Evolutionary conservation across 140 eudicot species (phyloP), one percentile per base, ranked within the genome.

Genomic region (Bidens hawaiensis): DNA sequence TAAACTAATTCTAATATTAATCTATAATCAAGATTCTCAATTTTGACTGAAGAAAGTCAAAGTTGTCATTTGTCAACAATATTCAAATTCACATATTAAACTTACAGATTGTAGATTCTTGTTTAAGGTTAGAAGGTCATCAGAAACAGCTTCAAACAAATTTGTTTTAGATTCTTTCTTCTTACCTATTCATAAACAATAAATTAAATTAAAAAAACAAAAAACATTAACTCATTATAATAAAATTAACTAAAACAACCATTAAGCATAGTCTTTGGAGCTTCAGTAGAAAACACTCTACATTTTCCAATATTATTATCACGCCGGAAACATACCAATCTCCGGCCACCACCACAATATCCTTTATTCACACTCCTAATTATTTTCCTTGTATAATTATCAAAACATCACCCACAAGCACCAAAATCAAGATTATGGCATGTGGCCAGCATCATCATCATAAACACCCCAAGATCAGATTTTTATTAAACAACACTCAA

Each of bases 91-190:
- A 24, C 47, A 36, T 4, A 60, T 13, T 7, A 25, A 52, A 75
- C 97, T 82, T 74, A 89, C 97, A 31, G 84, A 80, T 73, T 78
- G 86, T 18, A 89, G 77, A 70, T 89, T 89, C 67, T 85, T 89
- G 85, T 89, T 89, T 73, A 89, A 71, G 23, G 83, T 76, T 24
- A 69, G 65, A 18, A 89, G 87, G 28, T 82, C 90, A 33, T 81
- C 85, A 31, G 93, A 89, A 78, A 89, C 97, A 68, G 70, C 78
- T 76, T 85, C 91, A 78, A 89, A 85, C 84, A 89, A 67, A 55
- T 75, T 80, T 7, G 80, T 51, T 48, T 79, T 76, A 24, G 53
- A 21, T 62, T 60, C 86, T 62, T 78, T 71, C 61, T 69, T 73
- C 72, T 68, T 59, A 46, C 77, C 94, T 80, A 45, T 24, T 54